Evolutionary conservation across 139 green algal genomes (phyloP).

Genomic region (Chlorella sp.): DNA sequence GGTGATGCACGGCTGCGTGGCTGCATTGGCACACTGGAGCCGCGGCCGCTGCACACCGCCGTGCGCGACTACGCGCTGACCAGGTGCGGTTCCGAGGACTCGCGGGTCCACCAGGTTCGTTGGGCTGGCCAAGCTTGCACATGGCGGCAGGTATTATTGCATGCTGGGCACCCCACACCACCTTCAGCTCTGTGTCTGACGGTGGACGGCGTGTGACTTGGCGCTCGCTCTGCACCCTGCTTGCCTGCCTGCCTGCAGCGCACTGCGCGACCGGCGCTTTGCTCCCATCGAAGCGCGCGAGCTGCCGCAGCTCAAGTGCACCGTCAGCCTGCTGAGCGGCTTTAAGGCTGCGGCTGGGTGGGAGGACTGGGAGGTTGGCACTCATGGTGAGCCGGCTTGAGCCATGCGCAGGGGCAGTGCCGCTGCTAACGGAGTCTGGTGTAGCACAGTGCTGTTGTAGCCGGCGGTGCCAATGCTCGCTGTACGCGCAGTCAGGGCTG

Average conservation of each 20-base stretch:
- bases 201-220: too few relatives aligned
- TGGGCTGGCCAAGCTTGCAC: too few relatives aligned
- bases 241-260: conserved; percentile 37
- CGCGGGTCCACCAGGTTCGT: neutral
- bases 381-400: conserved; percentile 38
- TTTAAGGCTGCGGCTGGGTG: conserved; percentile 71
- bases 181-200: too few relatives aligned
- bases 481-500: too few relatives aligned
- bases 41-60: conserved; percentile 59
- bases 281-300: conserved; percentile 56
- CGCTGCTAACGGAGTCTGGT: too few relatives aligned
- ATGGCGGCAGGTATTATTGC: too few relatives aligned
- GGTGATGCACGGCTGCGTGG: conserved; percentile 62
- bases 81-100: conserved; percentile 40
- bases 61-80: conserved; percentile 83
- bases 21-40: conserved; percentile 85
- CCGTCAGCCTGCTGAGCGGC: conserved; percentile 76
- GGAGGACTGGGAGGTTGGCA: conserved; percentile 77
- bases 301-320: conserved; percentile 72
- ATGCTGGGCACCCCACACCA: too few relatives aligned
- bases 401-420: too few relatives aligned
- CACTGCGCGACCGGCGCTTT: conserved; percentile 78
- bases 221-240: neutral
- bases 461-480: too few relatives aligned
- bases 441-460: neutral